Conservation (phyloP, 1,284 basidiomycete species). For the Leucoagaricus sp. region DNA sequence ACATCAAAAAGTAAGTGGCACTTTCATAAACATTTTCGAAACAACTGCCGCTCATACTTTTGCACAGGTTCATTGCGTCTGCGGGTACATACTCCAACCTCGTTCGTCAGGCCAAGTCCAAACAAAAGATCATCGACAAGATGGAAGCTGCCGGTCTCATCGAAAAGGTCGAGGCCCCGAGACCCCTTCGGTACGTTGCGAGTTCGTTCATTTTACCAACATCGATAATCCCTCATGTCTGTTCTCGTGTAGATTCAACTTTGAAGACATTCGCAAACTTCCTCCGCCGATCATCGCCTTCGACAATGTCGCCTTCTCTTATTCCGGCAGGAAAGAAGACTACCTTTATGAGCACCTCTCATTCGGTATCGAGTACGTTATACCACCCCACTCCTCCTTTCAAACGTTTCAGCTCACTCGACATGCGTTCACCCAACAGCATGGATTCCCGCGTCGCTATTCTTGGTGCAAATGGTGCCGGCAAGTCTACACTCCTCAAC, state of each 20-base stretch:
- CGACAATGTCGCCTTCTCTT: slow-evolving; percentile 92
- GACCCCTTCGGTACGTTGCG: slow-evolving; percentile 58
- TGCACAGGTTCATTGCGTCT: slow-evolving; percentile 87
- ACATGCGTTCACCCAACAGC: slow-evolving; percentile 40
- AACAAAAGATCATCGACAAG: slow-evolving; percentile 99
- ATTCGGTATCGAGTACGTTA: slow-evolving; percentile 88
- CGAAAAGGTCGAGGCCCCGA: slow-evolving; percentile 81
- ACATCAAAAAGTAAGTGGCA: slow-evolving; percentile 86
- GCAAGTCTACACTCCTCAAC: slow-evolving; percentile 96
- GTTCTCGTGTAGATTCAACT: slow-evolving; percentile 70
- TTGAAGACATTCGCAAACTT: slow-evolving; percentile 92
- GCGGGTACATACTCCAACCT: slow-evolving; percentile 99
- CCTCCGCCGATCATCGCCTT: slow-evolving; percentile 98
- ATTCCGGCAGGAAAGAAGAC: slow-evolving; percentile 87
- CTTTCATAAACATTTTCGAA: not conserved
- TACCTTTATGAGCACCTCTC: slow-evolving; percentile 88
- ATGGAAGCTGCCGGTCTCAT: slow-evolving; percentile 99
- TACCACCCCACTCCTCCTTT: not conserved
- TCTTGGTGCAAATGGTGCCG: slow-evolving; percentile 97
- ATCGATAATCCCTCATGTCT: not conserved
- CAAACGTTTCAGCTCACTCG: not conserved
- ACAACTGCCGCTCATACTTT: not conserved
- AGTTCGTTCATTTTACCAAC: not conserved
- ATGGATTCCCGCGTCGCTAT: slow-evolving; percentile 98
- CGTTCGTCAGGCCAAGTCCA: slow-evolving; percentile 98